A percentile compares a stretch with the other conserved stretches of the same genome.
Evolutionary conservation across 768 basidiomycete genomes (phyloP).

Genomic region (Fomitopsis serialis): DNA sequence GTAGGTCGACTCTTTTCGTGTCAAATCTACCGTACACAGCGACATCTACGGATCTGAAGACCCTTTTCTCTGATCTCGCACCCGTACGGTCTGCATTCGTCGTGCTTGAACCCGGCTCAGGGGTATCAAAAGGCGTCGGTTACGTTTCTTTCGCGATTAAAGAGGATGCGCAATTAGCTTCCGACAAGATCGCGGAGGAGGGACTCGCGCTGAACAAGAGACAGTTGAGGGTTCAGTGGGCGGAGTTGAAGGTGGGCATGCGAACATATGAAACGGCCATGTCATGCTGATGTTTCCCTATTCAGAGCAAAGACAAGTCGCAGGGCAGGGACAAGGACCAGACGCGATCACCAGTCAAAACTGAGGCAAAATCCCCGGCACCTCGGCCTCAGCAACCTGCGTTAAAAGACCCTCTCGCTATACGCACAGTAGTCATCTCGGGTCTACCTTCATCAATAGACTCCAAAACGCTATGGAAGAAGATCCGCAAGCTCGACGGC

Average conservation of each 20-base stretch:
- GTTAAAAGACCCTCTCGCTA: conserved; percentile 71
- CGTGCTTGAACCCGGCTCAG: conserved; percentile 71
- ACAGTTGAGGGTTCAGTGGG: conserved; percentile 73
- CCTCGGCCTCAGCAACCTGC: conserved; percentile 23
- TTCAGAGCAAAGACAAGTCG: conserved; percentile 4
- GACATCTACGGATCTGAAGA: conserved; percentile 86
- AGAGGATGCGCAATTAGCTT: conserved; percentile 81
- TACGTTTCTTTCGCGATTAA: conserved; percentile 89
- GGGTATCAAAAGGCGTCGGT: conserved; percentile 89
- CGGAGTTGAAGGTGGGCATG: conserved; percentile 64
- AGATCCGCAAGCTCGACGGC: conserved; percentile 74
- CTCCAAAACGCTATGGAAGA: conserved; percentile 75
- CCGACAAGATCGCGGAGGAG: conserved; percentile 57
- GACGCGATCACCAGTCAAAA: background rate
- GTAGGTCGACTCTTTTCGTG: conserved; percentile 84
- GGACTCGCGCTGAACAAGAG: conserved; percentile 65
- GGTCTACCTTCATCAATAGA: conserved; percentile 63
- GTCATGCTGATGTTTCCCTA: background rate
- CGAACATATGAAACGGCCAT: background rate
- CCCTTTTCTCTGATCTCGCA: conserved; percentile 92
- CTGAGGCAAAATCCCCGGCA: conserved; percentile 30
- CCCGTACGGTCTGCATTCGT: conserved; percentile 94
- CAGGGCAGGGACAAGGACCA: conserved; percentile 5
- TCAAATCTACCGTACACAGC: conserved; percentile 89
- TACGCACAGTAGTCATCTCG: conserved; percentile 74